phyloP scores from a whole-genome alignment of 2,329 filamentous ascomycete genomes.

The Penicillium nordicum region DNA sequence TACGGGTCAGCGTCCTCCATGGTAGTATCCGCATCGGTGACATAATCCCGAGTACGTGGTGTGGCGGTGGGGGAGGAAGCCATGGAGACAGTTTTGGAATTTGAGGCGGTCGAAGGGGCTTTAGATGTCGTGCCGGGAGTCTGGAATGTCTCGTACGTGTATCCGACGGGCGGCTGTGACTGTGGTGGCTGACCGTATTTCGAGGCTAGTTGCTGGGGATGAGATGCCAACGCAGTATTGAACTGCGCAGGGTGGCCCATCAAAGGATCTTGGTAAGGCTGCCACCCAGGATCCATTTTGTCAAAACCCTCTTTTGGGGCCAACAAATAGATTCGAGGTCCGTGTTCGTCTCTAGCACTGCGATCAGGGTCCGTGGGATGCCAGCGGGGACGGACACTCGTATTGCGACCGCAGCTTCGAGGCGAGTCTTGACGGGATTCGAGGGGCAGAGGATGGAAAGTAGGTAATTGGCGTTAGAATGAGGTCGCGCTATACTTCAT shows the following conservation, averaged over 20 bases:
- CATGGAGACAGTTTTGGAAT: slow-evolving; percentile 52
- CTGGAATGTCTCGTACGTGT: slow-evolving; percentile 68
- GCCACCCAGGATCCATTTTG: slow-evolving; percentile 60
- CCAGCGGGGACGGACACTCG: slow-evolving; percentile 28
- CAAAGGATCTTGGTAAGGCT: slow-evolving; percentile 62
- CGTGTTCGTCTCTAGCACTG: slow-evolving; percentile 23
- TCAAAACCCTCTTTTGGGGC: slow-evolving; percentile 27
- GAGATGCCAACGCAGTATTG: slow-evolving; percentile 52
- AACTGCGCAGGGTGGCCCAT: slow-evolving; percentile 62
- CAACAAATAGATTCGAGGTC: slow-evolving; percentile 15
- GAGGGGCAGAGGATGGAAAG: slow-evolving; percentile 10
- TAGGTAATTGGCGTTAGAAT: slow-evolving; percentile 24
- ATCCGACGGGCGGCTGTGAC: slow-evolving; percentile 55
- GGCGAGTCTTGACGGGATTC: slow-evolving; percentile 18
- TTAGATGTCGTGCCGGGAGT: slow-evolving; percentile 35
- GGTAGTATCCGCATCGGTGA: slow-evolving; percentile 67
- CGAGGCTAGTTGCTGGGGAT: slow-evolving; percentile 50
- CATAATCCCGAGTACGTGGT: slow-evolving; percentile 61
- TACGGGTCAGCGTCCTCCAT: slow-evolving; percentile 93
- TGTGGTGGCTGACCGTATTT: slow-evolving; percentile 48
- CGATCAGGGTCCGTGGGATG: slow-evolving; percentile 28
- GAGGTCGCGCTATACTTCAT: slow-evolving; percentile 24
- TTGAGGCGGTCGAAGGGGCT: slow-evolving; percentile 36
- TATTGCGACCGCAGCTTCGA: slow-evolving; percentile 25
- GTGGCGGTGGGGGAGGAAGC: slow-evolving; percentile 57